Percentiles rank a stretch among this genome's conserved stretches.
Conservation (phyloP, 2,329 filamentous ascomycete genomes). For the Apiospora koreana region DNA sequence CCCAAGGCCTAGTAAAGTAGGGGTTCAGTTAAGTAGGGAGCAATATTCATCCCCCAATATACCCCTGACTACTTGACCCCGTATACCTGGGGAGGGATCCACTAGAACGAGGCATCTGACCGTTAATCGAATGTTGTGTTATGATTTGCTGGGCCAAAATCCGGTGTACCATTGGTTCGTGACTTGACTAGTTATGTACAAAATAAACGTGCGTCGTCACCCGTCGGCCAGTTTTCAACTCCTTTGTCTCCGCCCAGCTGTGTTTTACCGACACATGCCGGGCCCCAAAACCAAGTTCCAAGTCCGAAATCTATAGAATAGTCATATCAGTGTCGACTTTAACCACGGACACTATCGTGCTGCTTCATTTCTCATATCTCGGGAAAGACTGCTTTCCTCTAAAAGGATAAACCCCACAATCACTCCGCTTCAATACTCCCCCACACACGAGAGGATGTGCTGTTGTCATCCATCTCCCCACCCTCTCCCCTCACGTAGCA, state of each 20-base stretch:
- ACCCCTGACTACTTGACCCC: neutral
- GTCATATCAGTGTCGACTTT: neutral
- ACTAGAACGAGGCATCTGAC: neutral
- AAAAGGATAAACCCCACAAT: neutral
- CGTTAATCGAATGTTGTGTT: constrained; percentile 8
- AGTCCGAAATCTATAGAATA: constrained; percentile 6
- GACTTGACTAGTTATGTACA: neutral
- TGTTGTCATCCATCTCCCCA: neutral
- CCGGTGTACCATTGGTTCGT: neutral
- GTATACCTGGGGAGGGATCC: neutral
- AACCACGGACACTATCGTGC: neutral
- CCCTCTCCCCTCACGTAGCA: neutral
- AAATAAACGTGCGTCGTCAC: neutral
- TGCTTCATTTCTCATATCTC: constrained; percentile 4
- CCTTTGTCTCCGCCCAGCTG: neutral
- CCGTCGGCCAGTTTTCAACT: neutral
- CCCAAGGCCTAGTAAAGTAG: neutral
- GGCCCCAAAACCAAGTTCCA: neutral
- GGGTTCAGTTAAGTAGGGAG: neutral
- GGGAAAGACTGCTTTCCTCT: constrained; percentile 3
- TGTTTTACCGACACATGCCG: neutral
- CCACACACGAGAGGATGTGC: neutral
- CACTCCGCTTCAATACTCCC: neutral
- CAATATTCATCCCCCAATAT: neutral
- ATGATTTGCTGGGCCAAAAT: constrained; percentile 1